Conservation (phyloP, 108 stramenopile genomes). For the Schizochytrium sp. region DNA sequence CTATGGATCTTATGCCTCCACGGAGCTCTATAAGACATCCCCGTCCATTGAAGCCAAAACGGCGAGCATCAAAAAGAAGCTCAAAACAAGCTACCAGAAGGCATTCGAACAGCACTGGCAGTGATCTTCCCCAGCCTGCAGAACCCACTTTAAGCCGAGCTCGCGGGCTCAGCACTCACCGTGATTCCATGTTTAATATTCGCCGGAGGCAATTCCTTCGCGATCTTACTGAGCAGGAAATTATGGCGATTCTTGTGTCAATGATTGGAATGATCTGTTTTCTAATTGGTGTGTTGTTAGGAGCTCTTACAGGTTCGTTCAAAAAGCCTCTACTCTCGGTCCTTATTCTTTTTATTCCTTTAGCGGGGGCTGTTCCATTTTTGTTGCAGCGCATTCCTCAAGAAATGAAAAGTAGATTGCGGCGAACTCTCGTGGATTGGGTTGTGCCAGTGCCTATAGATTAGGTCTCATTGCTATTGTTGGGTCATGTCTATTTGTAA, state of each 20-base stretch:
- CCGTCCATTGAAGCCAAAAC: background rate
- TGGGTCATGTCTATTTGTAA: too few relatives aligned
- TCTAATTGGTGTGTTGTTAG: background rate
- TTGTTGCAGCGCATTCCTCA: too few relatives aligned
- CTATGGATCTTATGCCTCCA: background rate
- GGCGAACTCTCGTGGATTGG: too few relatives aligned
- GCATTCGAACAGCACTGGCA: background rate
- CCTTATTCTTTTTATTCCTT: too few relatives aligned
- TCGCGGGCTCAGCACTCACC: background rate
- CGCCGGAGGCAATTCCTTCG: background rate
- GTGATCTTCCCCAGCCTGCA: too few relatives aligned
- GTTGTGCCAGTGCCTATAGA: too few relatives aligned
- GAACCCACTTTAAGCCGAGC: background rate
- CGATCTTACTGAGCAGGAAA: constrained; percentile 1
- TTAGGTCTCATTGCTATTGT: too few relatives aligned
- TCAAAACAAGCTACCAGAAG: background rate
- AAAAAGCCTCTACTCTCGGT: too few relatives aligned
- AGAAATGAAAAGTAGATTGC: too few relatives aligned
- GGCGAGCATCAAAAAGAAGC: background rate
- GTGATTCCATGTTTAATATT: background rate
- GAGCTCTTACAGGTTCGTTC: too few relatives aligned
- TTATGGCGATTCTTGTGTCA: background rate
- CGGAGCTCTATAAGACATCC: background rate
- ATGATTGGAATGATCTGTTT: background rate
- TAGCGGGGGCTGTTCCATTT: too few relatives aligned